Percentiles rank a stretch among this genome's conserved stretches.
Conservation (phyloP, 305 asterid genomes). For the Solanum hybrid region DNA sequence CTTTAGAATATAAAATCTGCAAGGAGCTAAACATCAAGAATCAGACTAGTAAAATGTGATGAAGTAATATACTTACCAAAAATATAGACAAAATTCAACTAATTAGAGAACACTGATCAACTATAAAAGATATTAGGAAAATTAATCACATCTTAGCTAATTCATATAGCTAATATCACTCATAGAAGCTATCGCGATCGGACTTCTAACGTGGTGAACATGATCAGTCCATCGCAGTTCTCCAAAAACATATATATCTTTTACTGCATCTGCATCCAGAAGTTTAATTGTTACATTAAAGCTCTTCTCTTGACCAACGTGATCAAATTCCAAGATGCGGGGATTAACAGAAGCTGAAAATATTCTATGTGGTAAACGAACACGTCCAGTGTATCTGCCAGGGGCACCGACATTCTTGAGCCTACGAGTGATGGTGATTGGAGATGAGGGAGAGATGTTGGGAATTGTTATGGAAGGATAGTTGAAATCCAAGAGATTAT, state of each 20-base stretch:
- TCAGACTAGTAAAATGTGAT: no score
- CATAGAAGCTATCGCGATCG: slow-evolving; percentile 23
- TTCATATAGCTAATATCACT: not conserved
- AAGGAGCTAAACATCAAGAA: no score
- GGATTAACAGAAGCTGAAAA: slow-evolving; percentile 34
- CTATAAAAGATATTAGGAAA: not conserved
- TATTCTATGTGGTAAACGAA: slow-evolving; percentile 21
- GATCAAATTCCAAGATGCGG: slow-evolving; percentile 16
- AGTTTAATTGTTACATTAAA: slow-evolving; percentile 29
- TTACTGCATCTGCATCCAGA: not conserved
- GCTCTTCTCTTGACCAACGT: slow-evolving; percentile 49
- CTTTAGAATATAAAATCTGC: not conserved
- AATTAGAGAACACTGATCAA: no score
- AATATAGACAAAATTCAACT: no score
- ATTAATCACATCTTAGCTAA: not conserved
- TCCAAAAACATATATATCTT: slow-evolving; percentile 15
- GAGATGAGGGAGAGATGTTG: not conserved
- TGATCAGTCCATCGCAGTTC: slow-evolving; percentile 56
- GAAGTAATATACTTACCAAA: no score
- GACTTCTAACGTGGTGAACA: slow-evolving; percentile 49
- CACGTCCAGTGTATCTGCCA: slow-evolving; percentile 25
- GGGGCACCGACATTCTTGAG: slow-evolving; percentile 59
- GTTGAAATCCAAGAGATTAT: slow-evolving; percentile 35
- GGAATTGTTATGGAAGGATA: slow-evolving; percentile 54
- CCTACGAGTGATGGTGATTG: slow-evolving; percentile 28